phyloP scores from a whole-genome alignment of 352 stramenopile species.

The Aphanomyces invadans region DNA sequence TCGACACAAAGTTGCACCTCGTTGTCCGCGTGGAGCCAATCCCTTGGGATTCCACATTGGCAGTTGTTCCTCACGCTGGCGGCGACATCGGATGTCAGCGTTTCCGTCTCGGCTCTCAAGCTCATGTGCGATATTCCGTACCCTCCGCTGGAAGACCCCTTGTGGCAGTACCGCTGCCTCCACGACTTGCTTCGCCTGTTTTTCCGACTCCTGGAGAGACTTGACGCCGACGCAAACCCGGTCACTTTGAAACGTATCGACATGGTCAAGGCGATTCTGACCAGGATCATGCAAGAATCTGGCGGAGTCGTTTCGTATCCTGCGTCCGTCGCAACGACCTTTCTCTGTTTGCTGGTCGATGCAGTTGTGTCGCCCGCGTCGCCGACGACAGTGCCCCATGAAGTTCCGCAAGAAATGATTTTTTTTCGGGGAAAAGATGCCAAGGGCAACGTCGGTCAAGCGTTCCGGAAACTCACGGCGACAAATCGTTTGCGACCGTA shows the following conservation, averaged over 20 bases:
- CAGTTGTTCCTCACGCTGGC: conserved; percentile 39
- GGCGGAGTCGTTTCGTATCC: conserved; percentile 59
- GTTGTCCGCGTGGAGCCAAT: conserved; percentile 30
- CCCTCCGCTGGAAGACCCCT: conserved; percentile 54
- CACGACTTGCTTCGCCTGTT: conserved; percentile 48
- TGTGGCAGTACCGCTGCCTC: conserved; percentile 67
- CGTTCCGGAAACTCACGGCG: conserved; percentile 1
- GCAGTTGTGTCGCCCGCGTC: conserved; percentile 47
- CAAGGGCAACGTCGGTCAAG: neutral
- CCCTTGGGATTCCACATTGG: conserved; percentile 36
- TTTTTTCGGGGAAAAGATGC: conserved; percentile 18
- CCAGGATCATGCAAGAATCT: conserved; percentile 41
- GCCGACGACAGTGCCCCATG: conserved; percentile 60
- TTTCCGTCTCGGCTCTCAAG: conserved; percentile 33
- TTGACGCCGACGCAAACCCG: conserved; percentile 31
- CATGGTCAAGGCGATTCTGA: conserved; percentile 41
- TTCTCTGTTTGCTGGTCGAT: conserved; percentile 61
- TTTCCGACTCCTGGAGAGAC: conserved; percentile 47
- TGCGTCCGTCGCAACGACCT: conserved; percentile 58
- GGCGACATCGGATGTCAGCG: conserved; percentile 31
- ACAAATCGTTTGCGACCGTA: conserved; percentile 9
- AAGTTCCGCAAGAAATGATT: conserved; percentile 42
- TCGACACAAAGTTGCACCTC: conserved; percentile 35
- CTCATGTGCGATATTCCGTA: conserved; percentile 51
- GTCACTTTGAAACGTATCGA: conserved; percentile 30